Base-by-base conservation (phyloP, 2,329 filamentous ascomycete genomes). In the Trichoderma koningii region DNA sequence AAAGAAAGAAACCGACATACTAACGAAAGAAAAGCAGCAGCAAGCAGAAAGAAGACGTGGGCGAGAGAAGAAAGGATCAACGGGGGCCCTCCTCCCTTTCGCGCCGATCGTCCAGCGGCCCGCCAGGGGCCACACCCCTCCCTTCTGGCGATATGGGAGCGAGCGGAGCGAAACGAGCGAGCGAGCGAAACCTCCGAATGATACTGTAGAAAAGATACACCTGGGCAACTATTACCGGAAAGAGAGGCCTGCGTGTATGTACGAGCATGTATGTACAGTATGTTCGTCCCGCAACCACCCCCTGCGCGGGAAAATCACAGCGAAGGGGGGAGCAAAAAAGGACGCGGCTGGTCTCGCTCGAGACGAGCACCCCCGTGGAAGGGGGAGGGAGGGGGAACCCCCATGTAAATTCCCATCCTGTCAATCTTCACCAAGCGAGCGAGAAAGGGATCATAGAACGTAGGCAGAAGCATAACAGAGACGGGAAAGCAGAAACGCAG, bases 341-440 rank as follows among this genome's bases (percentile, higher is more conserved):
- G 34, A 38, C 34, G 34, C 34, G 34, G 34, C 34, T 38, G 34
- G 34, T 53, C 65, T 48, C 66, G 61, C 67, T 68, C 63, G 45
- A 12, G 34, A 68, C 55, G 48, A 67, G 68, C 62, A 69, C 65
- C 56, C 68, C 67, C 65, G 66, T 5, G 44, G 38, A 59, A 52
- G 44, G 62, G 26, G 42, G 55, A n/a, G 38, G 23, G 59, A 59
- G 21, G 21, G 21, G 21, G 38, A 53, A 38, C 2, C 2, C 34
- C 12, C 34, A 38, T 38, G 34, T 12, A 38, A 14, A 14, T 38
- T 10, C 34, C 34, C 34, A 1, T 3, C 30, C 10, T 38, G 12
- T 38, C 0, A 23, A 1, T 38, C 34, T 4, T 14, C 14, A 38
- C 3, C 12, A 38, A 38, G 34, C 34, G 12, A 38, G 34, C 34